Conservation (phyloP, 2,329 filamentous ascomycete species). For the Aureobasidium leucospermi region DNA sequence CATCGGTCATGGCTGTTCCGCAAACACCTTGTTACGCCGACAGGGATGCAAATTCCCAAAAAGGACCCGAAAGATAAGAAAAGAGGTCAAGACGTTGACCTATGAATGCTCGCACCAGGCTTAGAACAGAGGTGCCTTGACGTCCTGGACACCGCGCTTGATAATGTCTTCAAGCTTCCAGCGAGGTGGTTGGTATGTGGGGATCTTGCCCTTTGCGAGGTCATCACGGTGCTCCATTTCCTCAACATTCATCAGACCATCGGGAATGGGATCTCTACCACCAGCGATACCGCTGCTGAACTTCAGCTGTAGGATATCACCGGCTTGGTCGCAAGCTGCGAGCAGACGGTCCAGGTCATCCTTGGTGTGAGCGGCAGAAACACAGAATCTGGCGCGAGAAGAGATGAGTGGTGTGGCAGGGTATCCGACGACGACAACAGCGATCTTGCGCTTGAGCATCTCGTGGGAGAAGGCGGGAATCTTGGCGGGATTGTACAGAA, state of each 20-base stretch:
- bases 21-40: slow-evolving; percentile 11
- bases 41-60: neutral
- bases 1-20: slow-evolving; percentile 12
- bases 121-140: slow-evolving; percentile 55
- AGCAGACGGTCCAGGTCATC: slow-evolving; percentile 90
- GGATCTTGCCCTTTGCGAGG: slow-evolving; percentile 42
- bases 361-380: slow-evolving; percentile 95
- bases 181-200: slow-evolving; percentile 57
- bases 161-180: slow-evolving; percentile 75
- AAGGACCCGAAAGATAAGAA: neutral
- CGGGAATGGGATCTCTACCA: slow-evolving; percentile 68
- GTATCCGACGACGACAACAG: slow-evolving; percentile 94
- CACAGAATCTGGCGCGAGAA: slow-evolving; percentile 89
- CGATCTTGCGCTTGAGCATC: slow-evolving; percentile 97
- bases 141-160: slow-evolving; percentile 64
- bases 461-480: slow-evolving; percentile 98
- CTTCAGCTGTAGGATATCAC: slow-evolving; percentile 87
- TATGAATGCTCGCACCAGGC: neutral
- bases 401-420: slow-evolving; percentile 93
- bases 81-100: neutral
- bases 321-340: slow-evolving; percentile 83
- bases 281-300: slow-evolving; percentile 95
- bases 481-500: slow-evolving; percentile 97
- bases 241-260: slow-evolving; percentile 62
- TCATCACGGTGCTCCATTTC: slow-evolving; percentile 57